Percentiles rank a stretch among this genome's conserved stretches.
These are phyloP conservation scores for Microdochium paspali DNA, from an alignment of 2,329 filamentous ascomycete species.

Conservation along the genomic window DNA sequence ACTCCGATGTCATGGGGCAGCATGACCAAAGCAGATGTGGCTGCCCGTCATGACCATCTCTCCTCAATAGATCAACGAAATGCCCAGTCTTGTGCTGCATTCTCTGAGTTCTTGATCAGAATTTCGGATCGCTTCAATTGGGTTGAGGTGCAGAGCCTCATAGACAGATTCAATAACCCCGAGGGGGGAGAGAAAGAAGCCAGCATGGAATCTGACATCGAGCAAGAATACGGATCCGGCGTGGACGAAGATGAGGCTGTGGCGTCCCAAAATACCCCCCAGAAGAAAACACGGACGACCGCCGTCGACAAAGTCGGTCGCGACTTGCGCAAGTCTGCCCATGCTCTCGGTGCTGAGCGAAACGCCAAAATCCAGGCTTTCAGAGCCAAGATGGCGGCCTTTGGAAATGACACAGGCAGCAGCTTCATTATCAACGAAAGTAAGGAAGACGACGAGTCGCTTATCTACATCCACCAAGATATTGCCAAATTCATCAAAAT, in stretches of 20 bases:
- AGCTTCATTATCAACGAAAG: slow-evolving; percentile 58
- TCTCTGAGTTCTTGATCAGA: slow-evolving; percentile 11
- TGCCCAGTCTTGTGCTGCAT: slow-evolving; percentile 6
- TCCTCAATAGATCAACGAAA: slow-evolving; percentile 1
- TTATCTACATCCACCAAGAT: slow-evolving; percentile 54
- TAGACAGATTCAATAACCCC: neutral
- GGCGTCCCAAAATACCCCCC: slow-evolving; percentile 1
- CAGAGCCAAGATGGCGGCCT: slow-evolving; percentile 24
- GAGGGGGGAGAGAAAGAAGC: neutral
- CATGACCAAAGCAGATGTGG: slow-evolving; percentile 9
- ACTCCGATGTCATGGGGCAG: slow-evolving; percentile 1
- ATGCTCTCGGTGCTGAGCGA: slow-evolving; percentile 41
- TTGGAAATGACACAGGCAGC: slow-evolving; percentile 28
- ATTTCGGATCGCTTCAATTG: slow-evolving; percentile 17
- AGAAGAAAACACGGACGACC: slow-evolving; percentile 33
- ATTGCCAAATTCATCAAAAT: slow-evolving; percentile 62
- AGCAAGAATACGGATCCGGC: neutral
- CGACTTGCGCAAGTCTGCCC: slow-evolving; percentile 45
- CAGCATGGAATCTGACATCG: neutral
- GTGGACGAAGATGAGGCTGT: slow-evolving; percentile 3
- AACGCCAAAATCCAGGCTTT: slow-evolving; percentile 24
- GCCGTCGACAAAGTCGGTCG: slow-evolving; percentile 39
- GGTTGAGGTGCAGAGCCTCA: neutral
- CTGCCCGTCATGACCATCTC: slow-evolving; percentile 6
- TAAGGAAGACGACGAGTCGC: slow-evolving; percentile 48